These are phyloP conservation scores for Acanthamoeba lenticulata DNA, from an alignment of 208 protist genomes.

Conservation along the genomic window DNA sequence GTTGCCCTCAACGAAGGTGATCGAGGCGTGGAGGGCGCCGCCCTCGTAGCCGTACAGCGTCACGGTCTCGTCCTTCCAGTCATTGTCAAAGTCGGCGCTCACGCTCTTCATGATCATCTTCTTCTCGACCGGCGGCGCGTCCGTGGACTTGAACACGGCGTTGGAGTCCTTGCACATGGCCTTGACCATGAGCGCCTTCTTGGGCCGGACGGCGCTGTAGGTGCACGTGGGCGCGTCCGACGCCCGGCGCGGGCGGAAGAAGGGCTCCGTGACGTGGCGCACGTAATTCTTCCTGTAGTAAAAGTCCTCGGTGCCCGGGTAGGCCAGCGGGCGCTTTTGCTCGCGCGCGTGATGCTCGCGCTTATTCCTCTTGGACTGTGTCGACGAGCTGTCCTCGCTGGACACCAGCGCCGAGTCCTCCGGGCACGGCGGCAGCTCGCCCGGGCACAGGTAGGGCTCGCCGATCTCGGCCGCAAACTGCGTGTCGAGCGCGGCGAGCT, in stretches of 20 bases:
- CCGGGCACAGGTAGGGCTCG: slow-evolving; percentile 39
- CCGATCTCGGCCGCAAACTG: slow-evolving; percentile 40
- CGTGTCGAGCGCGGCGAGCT: not conserved
- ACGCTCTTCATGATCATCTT: slow-evolving; percentile 18
- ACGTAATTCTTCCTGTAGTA: slow-evolving; percentile 5
- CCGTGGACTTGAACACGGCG: not conserved
- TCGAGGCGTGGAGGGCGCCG: not conserved
- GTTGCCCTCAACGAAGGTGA: not conserved
- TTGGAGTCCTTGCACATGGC: not conserved
- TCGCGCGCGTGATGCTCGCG: not conserved
- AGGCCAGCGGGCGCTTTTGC: not conserved
- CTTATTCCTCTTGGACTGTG: not conserved
- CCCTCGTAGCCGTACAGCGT: not conserved
- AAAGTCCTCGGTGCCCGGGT: slow-evolving; percentile 1
- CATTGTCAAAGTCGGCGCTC: slow-evolving; percentile 16
- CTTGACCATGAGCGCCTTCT: slow-evolving; percentile 43
- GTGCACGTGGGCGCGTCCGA: not conserved
- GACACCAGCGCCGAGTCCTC: not conserved
- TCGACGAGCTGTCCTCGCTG: slow-evolving; percentile 2
- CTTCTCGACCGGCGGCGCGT: not conserved
- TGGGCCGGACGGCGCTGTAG: not conserved
- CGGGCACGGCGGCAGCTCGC: slow-evolving; percentile 45
- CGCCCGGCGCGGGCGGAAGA: not conserved
- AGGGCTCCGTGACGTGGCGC: not conserved
- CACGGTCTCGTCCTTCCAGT: slow-evolving; percentile 34